phyloP scores from a whole-genome alignment of 139 green algal genomes.

The Penium margaritaceum region DNA sequence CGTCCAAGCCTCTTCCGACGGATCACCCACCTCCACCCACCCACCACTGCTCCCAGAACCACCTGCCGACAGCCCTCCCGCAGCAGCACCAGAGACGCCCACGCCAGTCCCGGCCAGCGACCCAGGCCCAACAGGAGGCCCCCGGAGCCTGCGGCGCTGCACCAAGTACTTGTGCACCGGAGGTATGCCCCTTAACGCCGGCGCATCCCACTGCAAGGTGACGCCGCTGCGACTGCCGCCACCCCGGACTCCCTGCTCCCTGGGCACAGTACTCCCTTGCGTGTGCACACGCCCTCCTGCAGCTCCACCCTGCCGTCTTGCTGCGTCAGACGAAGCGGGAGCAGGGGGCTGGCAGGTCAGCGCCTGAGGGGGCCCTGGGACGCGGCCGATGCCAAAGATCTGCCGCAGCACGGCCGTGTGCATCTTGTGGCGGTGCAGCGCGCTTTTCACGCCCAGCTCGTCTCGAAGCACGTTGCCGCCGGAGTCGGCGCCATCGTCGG shows the following conservation, averaged over 20 bases:
- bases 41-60: neutral
- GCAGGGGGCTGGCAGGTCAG: neutral
- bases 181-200: conserved; percentile 13
- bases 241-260: neutral
- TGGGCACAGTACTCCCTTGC: too few relatives aligned
- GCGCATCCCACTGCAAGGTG: conserved; percentile 30
- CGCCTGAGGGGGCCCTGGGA: conserved; percentile 3
- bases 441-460: conserved; percentile 36
- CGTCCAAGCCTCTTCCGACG: conserved; percentile 27
- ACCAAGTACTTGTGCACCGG: conserved; percentile 44
- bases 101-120: neutral
- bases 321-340: too few relatives aligned
- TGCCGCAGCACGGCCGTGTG: conserved; percentile 22
- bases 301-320: too few relatives aligned
- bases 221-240: conserved; percentile 8
- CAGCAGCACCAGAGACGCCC: too few relatives aligned
- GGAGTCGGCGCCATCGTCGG: too few relatives aligned
- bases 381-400: conserved; percentile 37
- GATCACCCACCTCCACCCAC: conserved; percentile 22
- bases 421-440: conserved; percentile 34
- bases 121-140: too few relatives aligned
- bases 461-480: conserved; percentile 13
- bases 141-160: conserved; percentile 17
- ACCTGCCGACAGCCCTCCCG: too few relatives aligned
- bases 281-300: neutral